These are phyloP conservation scores for Coprinopsis sp. DNA, from an alignment of 768 basidiomycete species.

Conservation along the genomic window DNA sequence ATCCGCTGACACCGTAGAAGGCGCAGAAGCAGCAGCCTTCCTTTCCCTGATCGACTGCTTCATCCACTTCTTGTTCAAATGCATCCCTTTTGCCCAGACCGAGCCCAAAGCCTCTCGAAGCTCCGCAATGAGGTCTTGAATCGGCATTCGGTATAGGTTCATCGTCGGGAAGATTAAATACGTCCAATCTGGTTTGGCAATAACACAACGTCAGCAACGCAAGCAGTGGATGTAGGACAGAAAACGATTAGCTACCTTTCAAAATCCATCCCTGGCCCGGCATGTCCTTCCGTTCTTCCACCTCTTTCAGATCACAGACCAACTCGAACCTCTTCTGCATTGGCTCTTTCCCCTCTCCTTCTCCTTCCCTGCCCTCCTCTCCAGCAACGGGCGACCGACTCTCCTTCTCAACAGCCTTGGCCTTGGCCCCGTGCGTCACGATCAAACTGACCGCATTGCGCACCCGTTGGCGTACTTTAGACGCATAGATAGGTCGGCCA, in stretches of 20 bases:
- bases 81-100: neutral
- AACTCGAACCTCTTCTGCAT: neutral
- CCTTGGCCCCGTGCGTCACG: constrained; percentile 7
- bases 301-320: constrained; percentile 8
- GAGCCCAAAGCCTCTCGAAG: constrained; percentile 1
- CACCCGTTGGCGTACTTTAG: constrained; percentile 2
- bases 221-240: neutral
- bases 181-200: constrained; percentile 5
- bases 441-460: constrained; percentile 2
- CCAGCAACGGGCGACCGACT: neutral
- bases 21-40: too few relatives aligned
- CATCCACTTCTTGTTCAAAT: constrained; percentile 2
- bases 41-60: neutral
- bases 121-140: constrained; percentile 3
- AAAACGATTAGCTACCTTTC: too few relatives aligned
- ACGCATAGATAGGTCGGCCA: constrained; percentile 4
- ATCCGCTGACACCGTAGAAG: too few relatives aligned
- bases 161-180: constrained; percentile 9
- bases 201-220: neutral
- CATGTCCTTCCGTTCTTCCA: neutral
- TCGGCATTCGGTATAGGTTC: constrained; percentile 7
- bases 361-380: neutral
- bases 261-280: constrained; percentile 4
- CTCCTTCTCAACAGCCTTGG: neutral
- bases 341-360: neutral